Percentiles rank a stretch among this genome's conserved stretches.
Evolutionary conservation across 2,329 filamentous ascomycete species (phyloP).

Genomic region (Aspergillus luchuensis): DNA sequence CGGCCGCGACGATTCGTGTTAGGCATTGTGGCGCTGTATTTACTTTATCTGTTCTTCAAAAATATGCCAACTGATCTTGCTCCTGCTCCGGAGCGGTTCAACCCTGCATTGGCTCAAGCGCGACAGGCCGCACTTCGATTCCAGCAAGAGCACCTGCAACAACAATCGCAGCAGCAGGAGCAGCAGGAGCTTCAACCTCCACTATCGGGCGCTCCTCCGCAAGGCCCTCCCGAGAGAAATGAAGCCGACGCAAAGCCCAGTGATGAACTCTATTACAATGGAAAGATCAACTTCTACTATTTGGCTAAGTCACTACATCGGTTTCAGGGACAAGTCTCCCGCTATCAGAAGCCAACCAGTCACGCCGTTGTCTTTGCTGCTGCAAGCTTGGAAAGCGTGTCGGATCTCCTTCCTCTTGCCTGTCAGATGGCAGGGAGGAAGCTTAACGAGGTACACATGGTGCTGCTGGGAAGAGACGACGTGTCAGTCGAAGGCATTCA

Average conservation of each 20-base stretch:
- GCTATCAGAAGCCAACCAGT: conserved; percentile 61
- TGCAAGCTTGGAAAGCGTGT: conserved; percentile 71
- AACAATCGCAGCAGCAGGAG: neutral
- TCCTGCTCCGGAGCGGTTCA: conserved; percentile 35
- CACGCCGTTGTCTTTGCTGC: conserved; percentile 70
- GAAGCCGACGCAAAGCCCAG: conserved; percentile 23
- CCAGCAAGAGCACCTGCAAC: conserved; percentile 1
- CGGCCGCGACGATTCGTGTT: conserved; percentile 55
- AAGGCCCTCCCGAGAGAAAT: conserved; percentile 18
- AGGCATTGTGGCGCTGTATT: conserved; percentile 50
- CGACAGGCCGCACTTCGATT: conserved; percentile 14
- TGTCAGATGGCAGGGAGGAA: conserved; percentile 78
- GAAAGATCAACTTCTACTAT: conserved; percentile 67
- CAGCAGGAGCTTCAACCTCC: conserved; percentile 10
- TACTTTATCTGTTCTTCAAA: conserved; percentile 66
- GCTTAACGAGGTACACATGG: conserved; percentile 78
- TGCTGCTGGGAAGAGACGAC: conserved; percentile 71
- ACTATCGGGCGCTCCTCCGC: conserved; percentile 8
- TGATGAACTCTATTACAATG: conserved; percentile 61
- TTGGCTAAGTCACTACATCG: conserved; percentile 66
- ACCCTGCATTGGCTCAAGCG: conserved; percentile 24
- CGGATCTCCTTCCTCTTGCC: conserved; percentile 74
- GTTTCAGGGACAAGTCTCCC: conserved; percentile 58
- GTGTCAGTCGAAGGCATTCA: conserved; percentile 70
- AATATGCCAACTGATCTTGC: conserved; percentile 60